Conservation (phyloP, 257 asterid genomes). For the Schizonepeta tenuifolia region DNA sequence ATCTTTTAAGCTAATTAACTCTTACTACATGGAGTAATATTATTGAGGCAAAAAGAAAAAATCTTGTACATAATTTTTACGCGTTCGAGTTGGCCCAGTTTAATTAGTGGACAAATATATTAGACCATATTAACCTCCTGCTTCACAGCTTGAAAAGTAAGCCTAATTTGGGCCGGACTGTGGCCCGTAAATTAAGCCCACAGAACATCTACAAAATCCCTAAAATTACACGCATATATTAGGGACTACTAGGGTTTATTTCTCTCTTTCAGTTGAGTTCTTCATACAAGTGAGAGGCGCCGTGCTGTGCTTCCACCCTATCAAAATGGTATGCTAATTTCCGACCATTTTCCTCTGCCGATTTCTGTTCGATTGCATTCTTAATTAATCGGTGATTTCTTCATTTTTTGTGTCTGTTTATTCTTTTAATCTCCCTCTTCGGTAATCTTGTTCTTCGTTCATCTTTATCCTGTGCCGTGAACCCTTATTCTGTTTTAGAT, state of each 20-base stretch:
- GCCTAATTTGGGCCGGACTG: not conserved
- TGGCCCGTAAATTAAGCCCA: not conserved
- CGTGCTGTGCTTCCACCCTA: conserved; percentile 19
- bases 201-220: not conserved
- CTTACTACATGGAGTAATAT: too few species aligned
- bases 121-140: too few species aligned
- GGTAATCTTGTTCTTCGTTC: too few species aligned
- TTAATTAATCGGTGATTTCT: not conserved
- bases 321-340: conserved; percentile 37
- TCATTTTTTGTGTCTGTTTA: not conserved
- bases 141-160: too few species aligned
- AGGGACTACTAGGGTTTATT: conserved; percentile 32
- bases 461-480: too few species aligned
- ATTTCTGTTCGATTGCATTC: not conserved
- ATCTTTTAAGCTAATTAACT: too few species aligned
- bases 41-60: too few species aligned
- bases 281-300: conserved; percentile 23
- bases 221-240: conserved; percentile 23
- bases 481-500: too few species aligned
- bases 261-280: conserved; percentile 13
- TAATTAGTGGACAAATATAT: too few species aligned
- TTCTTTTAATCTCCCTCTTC: not conserved
- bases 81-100: too few species aligned
- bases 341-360: not conserved
- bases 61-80: too few species aligned